Evolutionary conservation across 805 yeast species (phyloP), one percentile per base, ranked within the genome.

Genomic region (Ogataea dorogensis): DNA sequence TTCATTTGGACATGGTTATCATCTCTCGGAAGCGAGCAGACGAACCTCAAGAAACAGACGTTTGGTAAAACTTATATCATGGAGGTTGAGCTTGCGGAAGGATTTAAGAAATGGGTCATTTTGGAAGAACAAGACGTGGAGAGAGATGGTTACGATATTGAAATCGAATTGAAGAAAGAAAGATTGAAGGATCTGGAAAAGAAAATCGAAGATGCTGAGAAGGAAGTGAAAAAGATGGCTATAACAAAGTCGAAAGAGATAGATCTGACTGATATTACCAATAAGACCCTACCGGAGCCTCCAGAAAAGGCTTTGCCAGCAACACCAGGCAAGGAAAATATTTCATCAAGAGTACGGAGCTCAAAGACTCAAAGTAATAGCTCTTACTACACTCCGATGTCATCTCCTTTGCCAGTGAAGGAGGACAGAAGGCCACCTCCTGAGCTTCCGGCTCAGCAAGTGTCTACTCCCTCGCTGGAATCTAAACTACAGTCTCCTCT

Each of bases 1-100:
- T 87, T 81, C 53, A 85, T 86, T 18, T 87, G 96, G 96, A 75
- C 95, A 0, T 87, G 96, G 96, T 66, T 86, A 52, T 77, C 88
- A 1, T 73, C 87, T 2, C 56, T 86, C 16, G 86, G 86, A 0
- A 70, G 79, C 20, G 96, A 87, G 54, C 83, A 85, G 53, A 75
- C 87, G 0, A 67, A 71, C 20, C 59, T 66, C 16, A 77, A 78
- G 48, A 83, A 83, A 56, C 71, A 73, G 20, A 58, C 81, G 2
- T 87, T 87, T 64, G 96, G 96, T 7, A 72, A 93, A 46, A 79
- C 94, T 0, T 68, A 86, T 38, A 86, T 87, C 5, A 74, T 86
- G 34, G 96, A 87, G 49, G 86, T 86, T 28, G 86, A 85, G 28
- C 69, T 84, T 46, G 79, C 79, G 46, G 89, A 79, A 20, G 87